Base-by-base conservation (phyloP, 108 stramenopile species). In the Asterionellopsis glacialis region DNA sequence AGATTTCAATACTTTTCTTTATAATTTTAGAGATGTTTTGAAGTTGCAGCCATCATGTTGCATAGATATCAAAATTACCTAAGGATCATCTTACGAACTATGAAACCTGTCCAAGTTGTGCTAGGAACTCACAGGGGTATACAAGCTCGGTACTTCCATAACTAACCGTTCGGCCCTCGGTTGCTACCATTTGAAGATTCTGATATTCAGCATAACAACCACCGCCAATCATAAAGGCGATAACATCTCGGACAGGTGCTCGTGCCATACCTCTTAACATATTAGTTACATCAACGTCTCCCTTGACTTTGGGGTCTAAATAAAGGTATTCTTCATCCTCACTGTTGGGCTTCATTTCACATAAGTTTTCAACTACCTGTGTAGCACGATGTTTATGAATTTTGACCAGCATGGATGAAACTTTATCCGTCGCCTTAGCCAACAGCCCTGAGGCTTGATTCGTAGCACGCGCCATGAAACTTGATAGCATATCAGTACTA, bases 171-270 rank as follows among this genome's bases (percentile, higher is more conserved):
- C 90, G 75, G 45, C 91, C 79, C 39, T 84, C 88, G 41, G 81
- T 77, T 14, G 87, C 83, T 22, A 86, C 76, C 85, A 85, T 88
- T 80, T 96, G 95, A 72, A 99, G 78, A 66, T 98, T 97, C 58
- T 97, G 95, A 64, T 98, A 97, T 77, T 99, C 98, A 15, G 88
- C 75, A 72, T 97, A 98, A 68, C 93, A 96, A 43, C 97, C 98
- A 19, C 95, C 96, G 22, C 98, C 97, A 40, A 99, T 80, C 56
- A 95, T 80, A 73, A 99, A 99, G 43, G 92, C 93, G 55, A 98
- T 94, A 5, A 88, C 93, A 63, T 98, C 89, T 41, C 76, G 69
- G 5, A 86, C 76, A 0, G 93, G 75, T 15, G 84, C 81, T 24
- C 88, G 80, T 72, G 83, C 75, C 52, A 59, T 70, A 62, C 62